Base-by-base conservation (phyloP, 257 asterid genomes). In the Solanum bukasovii region DNA sequence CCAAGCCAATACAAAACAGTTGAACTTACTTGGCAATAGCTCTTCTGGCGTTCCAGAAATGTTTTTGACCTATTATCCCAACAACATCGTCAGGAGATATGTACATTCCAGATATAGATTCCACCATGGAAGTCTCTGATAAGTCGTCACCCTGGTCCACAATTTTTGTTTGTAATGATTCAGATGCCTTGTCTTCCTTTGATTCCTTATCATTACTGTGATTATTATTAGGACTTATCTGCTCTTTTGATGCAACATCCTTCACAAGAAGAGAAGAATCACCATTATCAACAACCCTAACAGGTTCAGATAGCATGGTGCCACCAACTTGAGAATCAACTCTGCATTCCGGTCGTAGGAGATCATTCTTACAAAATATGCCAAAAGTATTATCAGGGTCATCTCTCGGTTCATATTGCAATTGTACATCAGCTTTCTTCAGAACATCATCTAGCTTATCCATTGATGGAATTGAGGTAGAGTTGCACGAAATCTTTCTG, bases 31-130 rank as follows among this genome's bases (percentile, higher is more conserved):
- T 93, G 90, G 91, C 85, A 90, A 96, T 94, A 83, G 98, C 96
- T 88, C 93, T 92, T 88, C 99, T 92, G 67, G 98, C 98, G 87
- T 94, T 96, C 98, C 98, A 96, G 88, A 96, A 96, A 83, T 90
- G 95, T 86, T 94, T 96, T 93, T 90, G 96, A 59, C 99, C 99
- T 29, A 96, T 92, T n/a, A 92, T 86, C 77, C 95, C 94, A 18
- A 93, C 98, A 86, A 94, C 92, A 87, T 96, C 98, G 65, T 96
- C 99, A 35, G 99, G 99, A 68, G 95, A 92, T 68, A 94, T 82
- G 73, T 93, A 95, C 87, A 88, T 87, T 63, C 90, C 93, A 29
- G 93, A 90, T 72, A 91, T 79, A 79, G 93, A 91, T 87, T 95
- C 98, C 93, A 94, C 92, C 90, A 91, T 88, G 61, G 98, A 95